Conservation (phyloP, 345 rosid genomes). For the Laguncularia racemosa region DNA sequence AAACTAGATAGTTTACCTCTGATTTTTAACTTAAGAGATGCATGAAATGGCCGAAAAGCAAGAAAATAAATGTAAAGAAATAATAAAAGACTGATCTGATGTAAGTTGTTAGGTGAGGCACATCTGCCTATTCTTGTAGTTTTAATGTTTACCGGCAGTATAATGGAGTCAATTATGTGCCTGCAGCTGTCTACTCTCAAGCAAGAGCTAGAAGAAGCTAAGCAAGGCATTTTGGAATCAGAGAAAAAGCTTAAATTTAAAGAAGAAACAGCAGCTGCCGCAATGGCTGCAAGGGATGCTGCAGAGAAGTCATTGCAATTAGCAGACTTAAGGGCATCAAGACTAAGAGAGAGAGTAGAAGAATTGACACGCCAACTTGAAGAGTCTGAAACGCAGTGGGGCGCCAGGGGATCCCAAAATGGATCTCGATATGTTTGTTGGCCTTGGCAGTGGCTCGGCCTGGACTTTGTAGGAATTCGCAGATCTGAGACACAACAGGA, state of each 20-base stretch:
- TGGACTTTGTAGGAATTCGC: slow-evolving; percentile 72
- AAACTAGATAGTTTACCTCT: too few relatives aligned
- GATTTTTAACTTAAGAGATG: too few relatives aligned
- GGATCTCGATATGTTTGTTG: slow-evolving; percentile 80
- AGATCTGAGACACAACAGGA: slow-evolving; percentile 38
- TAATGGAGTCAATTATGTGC: slow-evolving; percentile 1
- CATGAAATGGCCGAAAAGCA: too few relatives aligned
- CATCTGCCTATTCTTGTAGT: too few relatives aligned
- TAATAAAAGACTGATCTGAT: too few relatives aligned
- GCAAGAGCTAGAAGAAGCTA: slow-evolving; percentile 88
- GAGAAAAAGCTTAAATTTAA: slow-evolving; percentile 90
- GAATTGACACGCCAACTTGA: slow-evolving; percentile 79
- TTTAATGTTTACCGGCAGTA: too few relatives aligned
- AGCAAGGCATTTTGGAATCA: slow-evolving; percentile 56
- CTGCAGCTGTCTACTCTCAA: slow-evolving; percentile 55
- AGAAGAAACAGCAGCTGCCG: slow-evolving; percentile 93
- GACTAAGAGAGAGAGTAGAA: slow-evolving; percentile 89
- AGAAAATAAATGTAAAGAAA: too few relatives aligned
- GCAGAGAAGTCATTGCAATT: slow-evolving; percentile 87
- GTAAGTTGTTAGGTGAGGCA: too few relatives aligned
- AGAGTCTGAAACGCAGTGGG: slow-evolving; percentile 68
- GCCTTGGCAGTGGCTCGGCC: slow-evolving; percentile 99
- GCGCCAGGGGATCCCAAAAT: slow-evolving; percentile 30
- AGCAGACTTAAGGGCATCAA: slow-evolving; percentile 81
- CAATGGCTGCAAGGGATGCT: slow-evolving; percentile 99